Evolutionary conservation across 2,329 filamentous ascomycete genomes (phyloP).

Genomic region (Dactylellina cionopaga): DNA sequence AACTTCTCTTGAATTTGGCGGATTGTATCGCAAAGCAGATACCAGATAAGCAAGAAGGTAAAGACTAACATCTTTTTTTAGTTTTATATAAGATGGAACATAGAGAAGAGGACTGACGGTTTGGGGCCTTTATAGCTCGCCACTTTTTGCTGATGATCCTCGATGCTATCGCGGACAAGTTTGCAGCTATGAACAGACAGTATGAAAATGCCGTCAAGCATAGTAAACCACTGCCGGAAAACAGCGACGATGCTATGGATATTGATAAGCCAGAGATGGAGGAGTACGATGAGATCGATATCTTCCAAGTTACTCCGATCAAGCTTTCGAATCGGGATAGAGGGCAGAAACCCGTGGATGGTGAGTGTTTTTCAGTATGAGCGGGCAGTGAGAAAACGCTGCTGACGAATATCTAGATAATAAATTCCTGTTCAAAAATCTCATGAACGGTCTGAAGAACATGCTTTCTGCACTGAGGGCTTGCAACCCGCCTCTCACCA

Average conservation of each 20-base stretch:
- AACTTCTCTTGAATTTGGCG: conserved; percentile 95
- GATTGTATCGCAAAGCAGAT: conserved; percentile 91
- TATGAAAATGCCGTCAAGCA: conserved; percentile 95
- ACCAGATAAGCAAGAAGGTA: conserved; percentile 81
- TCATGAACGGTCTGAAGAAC: conserved; percentile 94
- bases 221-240: conserved; percentile 73
- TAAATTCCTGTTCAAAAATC: conserved; percentile 95
- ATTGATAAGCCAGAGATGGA: conserved; percentile 74
- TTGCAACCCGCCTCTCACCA: conserved; percentile 74
- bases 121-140: conserved; percentile 67
- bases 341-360: conserved; percentile 81
- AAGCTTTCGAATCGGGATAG: conserved; percentile 92
- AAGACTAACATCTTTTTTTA: background rate
- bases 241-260: conserved; percentile 78
- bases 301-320: conserved; percentile 95
- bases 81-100: background rate
- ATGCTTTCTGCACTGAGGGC: conserved; percentile 93
- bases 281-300: conserved; percentile 98
- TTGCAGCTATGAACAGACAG: conserved; percentile 96
- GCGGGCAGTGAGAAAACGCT: background rate
- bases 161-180: conserved; percentile 97
- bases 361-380: conserved; percentile 13
- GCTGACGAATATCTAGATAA: conserved; percentile 73
- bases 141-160: conserved; percentile 97
- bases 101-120: conserved; percentile 11